phyloP scores from a whole-genome alignment of 208 protist genomes.

The Zelonia costaricensis region DNA sequence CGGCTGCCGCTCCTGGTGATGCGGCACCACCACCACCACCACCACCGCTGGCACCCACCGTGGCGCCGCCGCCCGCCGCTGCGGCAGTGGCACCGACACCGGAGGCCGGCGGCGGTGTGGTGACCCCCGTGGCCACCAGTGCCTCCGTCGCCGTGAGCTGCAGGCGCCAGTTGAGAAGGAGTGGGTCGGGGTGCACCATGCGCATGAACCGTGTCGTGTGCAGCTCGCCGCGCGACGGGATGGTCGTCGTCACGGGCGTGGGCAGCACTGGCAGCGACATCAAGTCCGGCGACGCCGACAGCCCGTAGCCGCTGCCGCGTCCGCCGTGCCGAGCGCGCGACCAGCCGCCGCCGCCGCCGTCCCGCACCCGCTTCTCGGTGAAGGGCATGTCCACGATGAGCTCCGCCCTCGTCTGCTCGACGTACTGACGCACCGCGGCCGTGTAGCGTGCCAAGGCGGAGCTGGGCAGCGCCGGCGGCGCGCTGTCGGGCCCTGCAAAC shows the following conservation, averaged over 20 bases:
- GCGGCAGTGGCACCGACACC: neutral
- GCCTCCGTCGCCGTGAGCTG: conserved; percentile 22
- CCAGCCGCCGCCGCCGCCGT: neutral
- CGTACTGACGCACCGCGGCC: conserved; percentile 44
- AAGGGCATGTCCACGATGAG: conserved; percentile 24
- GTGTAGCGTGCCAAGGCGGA: conserved; percentile 44
- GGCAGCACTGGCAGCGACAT: neutral
- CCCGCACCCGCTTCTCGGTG: conserved; percentile 3
- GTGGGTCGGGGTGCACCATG: conserved; percentile 49
- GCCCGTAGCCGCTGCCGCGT: no score
- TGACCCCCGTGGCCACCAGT: neutral
- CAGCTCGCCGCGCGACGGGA: conserved; percentile 53
- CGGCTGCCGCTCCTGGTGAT: neutral
- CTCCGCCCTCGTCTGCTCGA: conserved; percentile 21
- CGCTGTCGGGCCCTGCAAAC: conserved; percentile 6
- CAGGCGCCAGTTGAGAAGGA: conserved; percentile 35
- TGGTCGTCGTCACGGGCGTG: neutral
- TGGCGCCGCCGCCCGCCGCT: neutral
- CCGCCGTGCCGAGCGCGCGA: no score
- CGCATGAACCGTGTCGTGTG: conserved; percentile 47
- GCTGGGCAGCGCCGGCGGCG: conserved; percentile 10
- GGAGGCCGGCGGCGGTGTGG: neutral
- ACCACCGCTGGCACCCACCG: no score
- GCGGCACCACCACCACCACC: no score
- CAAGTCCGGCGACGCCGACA: no score